phyloP scores from a whole-genome alignment of 148 eudicot species.

The Mesembryanthemum crystallinum region DNA sequence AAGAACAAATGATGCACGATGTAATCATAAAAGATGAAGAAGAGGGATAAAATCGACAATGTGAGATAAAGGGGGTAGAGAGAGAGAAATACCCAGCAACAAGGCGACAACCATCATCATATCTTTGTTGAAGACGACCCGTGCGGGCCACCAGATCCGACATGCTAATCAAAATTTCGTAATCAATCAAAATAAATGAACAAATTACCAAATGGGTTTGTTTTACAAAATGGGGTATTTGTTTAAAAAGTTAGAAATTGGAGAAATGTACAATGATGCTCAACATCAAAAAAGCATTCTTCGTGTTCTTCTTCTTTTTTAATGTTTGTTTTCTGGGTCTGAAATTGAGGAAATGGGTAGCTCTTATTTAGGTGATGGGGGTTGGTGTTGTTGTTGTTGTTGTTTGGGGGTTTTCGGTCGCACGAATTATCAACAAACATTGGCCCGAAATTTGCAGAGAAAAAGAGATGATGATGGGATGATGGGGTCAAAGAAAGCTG shows the following conservation, averaged over 20 bases:
- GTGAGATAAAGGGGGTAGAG: background rate
- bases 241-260: background rate
- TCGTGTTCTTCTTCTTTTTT: background rate
- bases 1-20: background rate
- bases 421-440: slow-evolving; percentile 20
- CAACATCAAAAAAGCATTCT: slow-evolving; percentile 4
- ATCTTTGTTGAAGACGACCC: slow-evolving; percentile 51
- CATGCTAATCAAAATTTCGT: slow-evolving; percentile 22
- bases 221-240: background rate
- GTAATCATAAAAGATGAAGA: background rate
- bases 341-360: slow-evolving; percentile 1
- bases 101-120: slow-evolving; percentile 50
- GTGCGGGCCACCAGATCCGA: slow-evolving; percentile 48
- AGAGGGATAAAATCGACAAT: background rate
- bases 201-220: background rate
- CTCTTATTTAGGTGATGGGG: background rate
- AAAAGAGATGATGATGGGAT: no score
- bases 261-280: background rate
- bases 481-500: slow-evolving; percentile 8
- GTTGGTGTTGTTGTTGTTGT: background rate
- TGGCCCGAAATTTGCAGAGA: background rate
- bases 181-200: background rate
- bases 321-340: background rate
- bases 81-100: slow-evolving; percentile 41
- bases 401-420: slow-evolving; percentile 3